Base-by-base conservation (phyloP, 768 basidiomycete species). In the Tylopilus sp. region DNA sequence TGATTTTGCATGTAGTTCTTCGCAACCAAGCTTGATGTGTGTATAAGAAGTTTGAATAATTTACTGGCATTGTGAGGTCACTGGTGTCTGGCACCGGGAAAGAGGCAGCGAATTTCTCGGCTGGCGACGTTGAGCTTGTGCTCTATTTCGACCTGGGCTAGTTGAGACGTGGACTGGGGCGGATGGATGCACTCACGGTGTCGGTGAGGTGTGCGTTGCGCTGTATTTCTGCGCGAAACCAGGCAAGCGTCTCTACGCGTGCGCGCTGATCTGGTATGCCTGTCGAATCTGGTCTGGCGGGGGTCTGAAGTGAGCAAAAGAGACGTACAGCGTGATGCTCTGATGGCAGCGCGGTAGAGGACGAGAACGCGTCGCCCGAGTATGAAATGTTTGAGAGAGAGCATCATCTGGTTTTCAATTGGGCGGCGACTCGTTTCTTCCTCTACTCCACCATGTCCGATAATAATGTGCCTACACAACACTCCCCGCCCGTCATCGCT, bases 181-280 rank as follows among this genome's bases (percentile, higher is more conserved):
- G n/a, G 40, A 8, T 6, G 20, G 36, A 42, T 11, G 28, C 1
- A 42, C 67, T 62, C 59, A 90, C 88, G 55, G 73, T 65, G 62
- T 90, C 83, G 11, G 73, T 65, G 36, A 87, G 61, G 60, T 82
- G 64, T 52, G 67, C 76, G 58, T 81, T 83, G 52, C 81, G 73
- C 61, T 88, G 83, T 57, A 91, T 80, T 67, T 90, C 87, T 44
- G 70, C 62, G 25, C 89, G 82, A 66, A 91, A 79, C 86, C 88
- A 91, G 20, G 65, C 61, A 7, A 89, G 68, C 0, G 88, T 88
- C 59, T 91, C 88, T 52, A 68, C 67, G 52, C 88, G 78, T 25
- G 84, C 75, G 51, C 64, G 62, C 47, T 74, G 75, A 69, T 90
- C 79, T 31, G 80, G 80, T 44, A 91, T 83, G 38, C 66, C 89